Evolutionary conservation across 2,329 filamentous ascomycete genomes (phyloP).

Genomic region (Botrytis elliptica): DNA sequence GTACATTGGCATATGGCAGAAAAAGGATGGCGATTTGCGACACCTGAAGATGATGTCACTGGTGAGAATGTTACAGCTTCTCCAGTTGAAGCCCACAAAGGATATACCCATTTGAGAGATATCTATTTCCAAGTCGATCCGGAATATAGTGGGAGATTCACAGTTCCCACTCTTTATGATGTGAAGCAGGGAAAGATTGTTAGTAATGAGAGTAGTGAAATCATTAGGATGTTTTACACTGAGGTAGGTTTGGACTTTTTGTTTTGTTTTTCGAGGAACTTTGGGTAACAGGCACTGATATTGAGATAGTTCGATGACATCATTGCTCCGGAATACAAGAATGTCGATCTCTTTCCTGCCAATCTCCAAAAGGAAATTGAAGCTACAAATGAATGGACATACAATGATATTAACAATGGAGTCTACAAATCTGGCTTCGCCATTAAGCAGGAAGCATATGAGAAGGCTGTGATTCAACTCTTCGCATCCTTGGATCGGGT

Average conservation of each 20-base stretch:
- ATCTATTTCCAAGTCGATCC: slow-evolving; percentile 66
- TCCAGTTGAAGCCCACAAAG: slow-evolving; percentile 58
- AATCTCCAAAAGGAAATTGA: slow-evolving; percentile 67
- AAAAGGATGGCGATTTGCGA: slow-evolving; percentile 66
- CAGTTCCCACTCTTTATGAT: slow-evolving; percentile 67
- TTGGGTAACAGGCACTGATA: slow-evolving; percentile 5
- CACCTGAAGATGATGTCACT: slow-evolving; percentile 54
- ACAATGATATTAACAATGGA: slow-evolving; percentile 69
- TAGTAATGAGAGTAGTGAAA: slow-evolving; percentile 80
- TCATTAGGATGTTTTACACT: slow-evolving; percentile 78
- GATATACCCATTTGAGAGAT: slow-evolving; percentile 64
- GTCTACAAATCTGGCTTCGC: slow-evolving; percentile 81
- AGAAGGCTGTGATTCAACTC: slow-evolving; percentile 66
- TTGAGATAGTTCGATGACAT: slow-evolving; percentile 69
- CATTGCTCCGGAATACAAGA: slow-evolving; percentile 57
- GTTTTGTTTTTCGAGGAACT: not conserved
- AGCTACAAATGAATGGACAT: slow-evolving; percentile 75
- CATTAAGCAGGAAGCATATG: slow-evolving; percentile 78
- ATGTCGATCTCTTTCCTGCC: slow-evolving; percentile 66
- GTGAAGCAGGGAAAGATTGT: slow-evolving; percentile 67
- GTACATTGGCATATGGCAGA: slow-evolving; percentile 64
- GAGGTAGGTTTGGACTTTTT: slow-evolving; percentile 58
- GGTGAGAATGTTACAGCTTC: slow-evolving; percentile 65
- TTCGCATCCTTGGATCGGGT: slow-evolving; percentile 76
- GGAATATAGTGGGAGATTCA: slow-evolving; percentile 66